These are phyloP conservation scores for Eudorina sp. DNA, from an alignment of 139 green algal species.

Conservation along the genomic window DNA sequence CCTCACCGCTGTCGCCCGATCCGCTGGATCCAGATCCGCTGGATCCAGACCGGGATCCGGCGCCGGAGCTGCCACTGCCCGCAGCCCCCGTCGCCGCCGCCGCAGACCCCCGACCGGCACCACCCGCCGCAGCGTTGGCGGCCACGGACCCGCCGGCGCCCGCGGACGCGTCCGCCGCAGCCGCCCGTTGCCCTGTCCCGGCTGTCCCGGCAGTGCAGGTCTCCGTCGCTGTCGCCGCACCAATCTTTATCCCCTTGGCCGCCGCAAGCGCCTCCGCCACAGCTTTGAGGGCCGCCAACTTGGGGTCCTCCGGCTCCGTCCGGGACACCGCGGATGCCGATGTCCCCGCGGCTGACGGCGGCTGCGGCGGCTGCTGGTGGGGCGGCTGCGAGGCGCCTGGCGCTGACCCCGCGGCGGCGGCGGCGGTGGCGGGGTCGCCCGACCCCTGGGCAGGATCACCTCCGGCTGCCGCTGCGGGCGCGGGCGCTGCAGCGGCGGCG, in stretches of 20 bases:
- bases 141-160: background rate
- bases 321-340: background rate
- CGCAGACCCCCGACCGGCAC: no score
- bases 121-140: background rate
- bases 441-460: no score
- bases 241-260: background rate
- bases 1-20: background rate
- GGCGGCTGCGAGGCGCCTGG: no score
- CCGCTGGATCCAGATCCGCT: background rate
- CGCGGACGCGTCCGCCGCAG: background rate
- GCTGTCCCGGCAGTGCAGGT: no score
- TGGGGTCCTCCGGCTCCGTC: background rate
- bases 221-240: background rate
- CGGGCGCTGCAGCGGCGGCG: background rate
- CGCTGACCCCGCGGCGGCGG: no score
- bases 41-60: background rate
- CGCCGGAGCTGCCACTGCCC: background rate
- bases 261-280: conserved; percentile 58
- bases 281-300: conserved; percentile 44
- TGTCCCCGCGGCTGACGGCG: background rate
- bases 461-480: no score
- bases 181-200: background rate
- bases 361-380: no score
- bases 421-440: background rate
- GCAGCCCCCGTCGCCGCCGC: background rate